Percentiles rank a stretch among this genome's conserved stretches.
phyloP scores from a whole-genome alignment of 2,329 filamentous ascomycete genomes.

The Fusarium algeriense region DNA sequence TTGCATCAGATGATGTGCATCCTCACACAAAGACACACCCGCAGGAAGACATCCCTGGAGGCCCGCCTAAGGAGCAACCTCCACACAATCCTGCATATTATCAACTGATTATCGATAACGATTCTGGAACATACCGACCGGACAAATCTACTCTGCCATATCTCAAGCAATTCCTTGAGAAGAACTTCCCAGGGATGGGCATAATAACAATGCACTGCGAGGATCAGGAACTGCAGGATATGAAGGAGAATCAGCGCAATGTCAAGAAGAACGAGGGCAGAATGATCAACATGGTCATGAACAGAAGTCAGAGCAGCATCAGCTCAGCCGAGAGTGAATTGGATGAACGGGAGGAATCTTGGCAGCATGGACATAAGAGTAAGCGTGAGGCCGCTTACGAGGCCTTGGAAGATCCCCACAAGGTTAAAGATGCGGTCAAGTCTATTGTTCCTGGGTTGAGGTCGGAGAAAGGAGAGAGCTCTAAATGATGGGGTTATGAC shows the following conservation, averaged over 20 bases:
- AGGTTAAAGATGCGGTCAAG: slow-evolving; percentile 55
- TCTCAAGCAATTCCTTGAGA: slow-evolving; percentile 76
- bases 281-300: slow-evolving; percentile 67
- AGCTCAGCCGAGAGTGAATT: slow-evolving; percentile 67
- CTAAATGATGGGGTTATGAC: slow-evolving; percentile 33
- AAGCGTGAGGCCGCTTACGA: slow-evolving; percentile 66
- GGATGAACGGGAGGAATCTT: slow-evolving; percentile 57
- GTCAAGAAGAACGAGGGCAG: slow-evolving; percentile 75
- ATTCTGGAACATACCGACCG: slow-evolving; percentile 92
- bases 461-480: slow-evolving; percentile 32
- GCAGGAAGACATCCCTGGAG: slow-evolving; percentile 59
- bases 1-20: slow-evolving; percentile 57
- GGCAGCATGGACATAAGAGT: slow-evolving; percentile 59
- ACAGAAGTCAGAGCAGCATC: slow-evolving; percentile 65
- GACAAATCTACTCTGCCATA: slow-evolving; percentile 80
- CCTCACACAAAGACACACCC: slow-evolving; percentile 65
- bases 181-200: slow-evolving; percentile 82
- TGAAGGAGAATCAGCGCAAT: slow-evolving; percentile 82
- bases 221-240: slow-evolving; percentile 75
- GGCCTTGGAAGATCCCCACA: slow-evolving; percentile 62
- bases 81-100: slow-evolving; percentile 70
- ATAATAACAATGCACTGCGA: slow-evolving; percentile 83
- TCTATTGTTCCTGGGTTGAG: slow-evolving; percentile 44
- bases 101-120: slow-evolving; percentile 93
- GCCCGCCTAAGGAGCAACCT: slow-evolving; percentile 58